Percentiles rank a stretch among this genome's conserved stretches.
Evolutionary conservation across 1,139 yeast genomes (phyloP).

Genomic region (Pichiaceae sp.): DNA sequence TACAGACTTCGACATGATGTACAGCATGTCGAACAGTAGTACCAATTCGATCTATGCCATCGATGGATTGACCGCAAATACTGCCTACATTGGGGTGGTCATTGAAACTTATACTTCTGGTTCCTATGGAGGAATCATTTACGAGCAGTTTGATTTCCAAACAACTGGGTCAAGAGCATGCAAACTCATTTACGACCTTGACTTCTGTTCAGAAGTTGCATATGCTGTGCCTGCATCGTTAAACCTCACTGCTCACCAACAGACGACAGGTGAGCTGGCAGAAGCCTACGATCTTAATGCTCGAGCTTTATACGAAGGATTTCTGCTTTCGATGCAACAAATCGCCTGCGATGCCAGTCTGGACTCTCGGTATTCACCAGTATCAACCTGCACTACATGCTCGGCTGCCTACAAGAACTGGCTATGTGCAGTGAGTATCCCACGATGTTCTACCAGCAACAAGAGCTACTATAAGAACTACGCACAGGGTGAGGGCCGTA

Average conservation of each 20-base stretch:
- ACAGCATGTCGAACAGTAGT: conserved; percentile 22
- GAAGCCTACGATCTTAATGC: conserved; percentile 61
- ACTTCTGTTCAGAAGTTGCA: conserved; percentile 75
- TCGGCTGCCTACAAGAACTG: conserved; percentile 67
- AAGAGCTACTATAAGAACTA: conserved; percentile 33
- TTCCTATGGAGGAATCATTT: conserved; percentile 59
- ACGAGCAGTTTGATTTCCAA: conserved; percentile 47
- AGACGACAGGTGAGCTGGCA: conserved; percentile 27
- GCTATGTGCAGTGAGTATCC: conserved; percentile 89
- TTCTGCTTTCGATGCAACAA: conserved; percentile 68
- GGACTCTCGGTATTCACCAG: conserved; percentile 69
- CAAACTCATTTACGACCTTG: conserved; percentile 62
- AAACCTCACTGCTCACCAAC: conserved; percentile 12
- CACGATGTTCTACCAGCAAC: conserved; percentile 58
- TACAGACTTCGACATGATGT: conserved; percentile 16
- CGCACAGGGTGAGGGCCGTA: conserved; percentile 49
- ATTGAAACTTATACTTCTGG: conserved; percentile 37
- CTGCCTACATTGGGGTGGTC: conserved; percentile 60
- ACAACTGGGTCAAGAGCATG: conserved; percentile 58
- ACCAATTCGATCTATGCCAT: conserved; percentile 23
- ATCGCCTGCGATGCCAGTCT: conserved; percentile 65
- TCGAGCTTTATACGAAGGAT: conserved; percentile 45
- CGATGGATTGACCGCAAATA: conserved; percentile 50
- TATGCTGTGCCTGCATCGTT: conserved; percentile 72
- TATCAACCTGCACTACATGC: conserved; percentile 69